Evolutionary conservation across 176 grass and related monocot genomes (phyloP).

Genomic region (Oryza punctata): DNA sequence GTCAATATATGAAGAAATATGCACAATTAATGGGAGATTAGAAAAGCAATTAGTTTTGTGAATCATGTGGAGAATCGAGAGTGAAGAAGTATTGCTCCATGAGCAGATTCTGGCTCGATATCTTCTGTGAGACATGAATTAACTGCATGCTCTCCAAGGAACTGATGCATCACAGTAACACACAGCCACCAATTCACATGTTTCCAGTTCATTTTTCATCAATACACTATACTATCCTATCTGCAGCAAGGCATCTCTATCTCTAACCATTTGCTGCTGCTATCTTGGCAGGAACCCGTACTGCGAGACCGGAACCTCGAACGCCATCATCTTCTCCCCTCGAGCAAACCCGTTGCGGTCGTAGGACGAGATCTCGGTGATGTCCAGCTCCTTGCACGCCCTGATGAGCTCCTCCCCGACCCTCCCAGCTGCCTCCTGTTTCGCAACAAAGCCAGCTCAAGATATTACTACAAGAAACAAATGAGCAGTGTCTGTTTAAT

Average conservation of each 20-base stretch:
- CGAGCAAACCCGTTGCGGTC: slow-evolving; percentile 83
- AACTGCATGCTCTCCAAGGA: neutral
- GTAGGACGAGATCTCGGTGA: slow-evolving; percentile 81
- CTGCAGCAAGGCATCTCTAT: neutral
- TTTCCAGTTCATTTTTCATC: neutral
- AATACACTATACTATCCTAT: neutral
- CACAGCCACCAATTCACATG: neutral
- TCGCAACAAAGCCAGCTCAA: neutral
- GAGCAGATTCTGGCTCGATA: neutral
- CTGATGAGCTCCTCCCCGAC: slow-evolving; percentile 78
- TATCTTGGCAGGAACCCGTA: slow-evolving; percentile 76
- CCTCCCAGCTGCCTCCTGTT: slow-evolving; percentile 73
- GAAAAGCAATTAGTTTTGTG: neutral
- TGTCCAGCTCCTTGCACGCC: slow-evolving; percentile 60
- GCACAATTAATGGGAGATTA: neutral
- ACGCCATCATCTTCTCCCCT: slow-evolving; percentile 81
- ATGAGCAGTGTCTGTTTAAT: neutral
- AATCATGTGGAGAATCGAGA: neutral
- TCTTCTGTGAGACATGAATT: neutral
- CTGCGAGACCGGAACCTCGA: slow-evolving; percentile 62
- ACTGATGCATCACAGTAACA: slow-evolving; percentile 3
- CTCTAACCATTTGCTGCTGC: neutral
- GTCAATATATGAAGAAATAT: neutral
- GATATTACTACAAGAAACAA: neutral
- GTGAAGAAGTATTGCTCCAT: neutral